Conservation (phyloP, 495 filamentous ascomycete genomes). For the Lasiosphaeria ovina region DNA sequence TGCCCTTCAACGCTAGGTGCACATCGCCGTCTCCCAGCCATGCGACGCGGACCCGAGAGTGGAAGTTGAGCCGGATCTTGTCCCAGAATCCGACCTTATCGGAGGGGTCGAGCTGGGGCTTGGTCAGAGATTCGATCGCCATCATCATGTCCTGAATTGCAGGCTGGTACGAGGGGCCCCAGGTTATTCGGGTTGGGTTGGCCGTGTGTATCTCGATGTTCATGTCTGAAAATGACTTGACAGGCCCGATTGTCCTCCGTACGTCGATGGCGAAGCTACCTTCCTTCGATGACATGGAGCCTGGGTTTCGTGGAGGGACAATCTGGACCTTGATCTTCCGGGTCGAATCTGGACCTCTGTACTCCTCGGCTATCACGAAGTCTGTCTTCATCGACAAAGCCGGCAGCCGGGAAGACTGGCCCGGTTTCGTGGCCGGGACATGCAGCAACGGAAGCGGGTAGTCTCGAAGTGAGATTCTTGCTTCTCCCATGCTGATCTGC, state of each 20-base stretch:
- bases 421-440: conserved; percentile 75
- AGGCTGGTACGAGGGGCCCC: conserved; percentile 96
- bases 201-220: conserved; percentile 87
- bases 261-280: conserved; percentile 79
- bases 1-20: conserved; percentile 88
- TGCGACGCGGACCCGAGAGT: conserved; percentile 82
- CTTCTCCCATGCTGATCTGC: conserved; percentile 89
- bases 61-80: conserved; percentile 92
- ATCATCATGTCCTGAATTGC: conserved; percentile 99
- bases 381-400: conserved; percentile 83
- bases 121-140: conserved; percentile 96
- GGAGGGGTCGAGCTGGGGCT: conserved; percentile 88
- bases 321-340: conserved; percentile 81
- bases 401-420: conserved; percentile 75
- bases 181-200: conserved; percentile 87
- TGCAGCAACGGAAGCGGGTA: conserved; percentile 93
- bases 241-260: conserved; percentile 86
- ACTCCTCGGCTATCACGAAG: conserved; percentile 97
- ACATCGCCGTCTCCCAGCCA: conserved; percentile 98
- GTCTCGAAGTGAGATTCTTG: conserved; percentile 77
- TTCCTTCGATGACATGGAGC: conserved; percentile 38
- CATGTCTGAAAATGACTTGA: conserved; percentile 96
- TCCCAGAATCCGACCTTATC: conserved; percentile 98
- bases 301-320: conserved; percentile 60
- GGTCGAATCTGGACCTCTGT: conserved; percentile 69